Percentiles rank a stretch among this genome's conserved stretches.
Evolutionary conservation across 805 yeast species (phyloP).

Genomic region (Candida odintsovae): DNA sequence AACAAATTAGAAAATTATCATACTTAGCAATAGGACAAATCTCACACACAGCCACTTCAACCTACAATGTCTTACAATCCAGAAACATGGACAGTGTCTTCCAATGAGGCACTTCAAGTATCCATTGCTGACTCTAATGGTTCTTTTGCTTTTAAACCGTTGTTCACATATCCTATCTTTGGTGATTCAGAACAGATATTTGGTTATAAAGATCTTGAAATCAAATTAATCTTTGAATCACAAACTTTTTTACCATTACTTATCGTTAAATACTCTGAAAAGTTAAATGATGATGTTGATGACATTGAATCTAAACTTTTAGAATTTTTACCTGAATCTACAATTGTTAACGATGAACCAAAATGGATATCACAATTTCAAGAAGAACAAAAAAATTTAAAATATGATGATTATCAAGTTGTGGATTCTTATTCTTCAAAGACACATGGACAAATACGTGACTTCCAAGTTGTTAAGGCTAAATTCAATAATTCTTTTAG

Average conservation of each 20-base stretch:
- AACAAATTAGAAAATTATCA: too few relatives aligned
- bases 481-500: slow-evolving; percentile 34
- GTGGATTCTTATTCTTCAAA: slow-evolving; percentile 26
- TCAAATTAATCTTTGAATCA: slow-evolving; percentile 69
- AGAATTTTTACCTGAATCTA: slow-evolving; percentile 55
- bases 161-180: slow-evolving; percentile 87
- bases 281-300: slow-evolving; percentile 48
- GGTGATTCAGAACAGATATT: slow-evolving; percentile 88
- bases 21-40: too few relatives aligned
- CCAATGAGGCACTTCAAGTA: slow-evolving; percentile 62
- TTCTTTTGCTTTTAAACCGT: slow-evolving; percentile 63
- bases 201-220: slow-evolving; percentile 69
- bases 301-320: slow-evolving; percentile 53
- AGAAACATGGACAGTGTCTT: slow-evolving; percentile 68
- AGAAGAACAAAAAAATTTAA: slow-evolving; percentile 36
- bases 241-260: slow-evolving; percentile 69
- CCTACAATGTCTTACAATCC: slow-evolving; percentile 42
- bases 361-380: slow-evolving; percentile 58
- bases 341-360: slow-evolving; percentile 56
- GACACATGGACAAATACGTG: slow-evolving; percentile 26
- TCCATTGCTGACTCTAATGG: slow-evolving; percentile 55
- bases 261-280: slow-evolving; percentile 48
- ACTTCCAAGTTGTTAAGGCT: slow-evolving; percentile 46
- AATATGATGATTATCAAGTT: slow-evolving; percentile 31
- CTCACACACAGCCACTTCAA: too few relatives aligned